These are phyloP conservation scores for Fusarium equiseti DNA, from an alignment of 2,329 filamentous ascomycete genomes.

Conservation along the genomic window DNA sequence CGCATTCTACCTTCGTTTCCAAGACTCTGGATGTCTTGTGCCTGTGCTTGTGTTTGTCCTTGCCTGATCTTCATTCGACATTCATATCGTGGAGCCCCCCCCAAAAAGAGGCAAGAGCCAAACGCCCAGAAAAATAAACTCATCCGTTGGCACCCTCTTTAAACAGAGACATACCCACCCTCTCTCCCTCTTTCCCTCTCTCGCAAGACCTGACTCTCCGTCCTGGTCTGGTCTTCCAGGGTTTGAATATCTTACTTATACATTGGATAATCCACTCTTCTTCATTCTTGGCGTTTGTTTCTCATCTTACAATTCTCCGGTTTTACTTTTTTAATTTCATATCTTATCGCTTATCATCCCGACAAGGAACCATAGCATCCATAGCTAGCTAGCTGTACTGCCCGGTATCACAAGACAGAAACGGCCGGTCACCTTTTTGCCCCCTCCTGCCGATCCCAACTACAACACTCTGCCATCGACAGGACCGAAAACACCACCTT, in stretches of 20 bases:
- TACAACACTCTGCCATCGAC: slow-evolving; percentile 2
- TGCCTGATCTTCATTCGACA: slow-evolving; percentile 10
- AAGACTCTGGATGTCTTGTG: neutral
- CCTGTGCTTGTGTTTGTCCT: slow-evolving; percentile 13
- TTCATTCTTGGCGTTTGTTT: slow-evolving; percentile 36
- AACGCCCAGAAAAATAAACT: slow-evolving; percentile 28
- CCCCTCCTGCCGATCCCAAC: slow-evolving; percentile 27
- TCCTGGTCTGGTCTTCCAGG: neutral
- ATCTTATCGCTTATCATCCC: slow-evolving; percentile 17
- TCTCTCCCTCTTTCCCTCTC: slow-evolving; percentile 19
- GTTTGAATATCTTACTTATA: slow-evolving; percentile 17
- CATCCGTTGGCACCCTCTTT: slow-evolving; percentile 16
- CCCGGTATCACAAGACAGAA: slow-evolving; percentile 17
- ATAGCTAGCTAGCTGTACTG: neutral
- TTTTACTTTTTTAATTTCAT: slow-evolving; percentile 1
- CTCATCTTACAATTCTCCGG: slow-evolving; percentile 10
- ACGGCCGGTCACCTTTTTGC: slow-evolving; percentile 4
- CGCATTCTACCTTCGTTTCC: slow-evolving; percentile 34
- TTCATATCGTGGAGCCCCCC: slow-evolving; percentile 5
- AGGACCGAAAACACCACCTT: slow-evolving; percentile 7
- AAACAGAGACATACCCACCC: slow-evolving; percentile 18
- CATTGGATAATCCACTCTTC: slow-evolving; percentile 3
- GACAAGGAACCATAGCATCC: neutral
- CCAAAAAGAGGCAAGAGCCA: slow-evolving; percentile 25
- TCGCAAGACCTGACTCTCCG: slow-evolving; percentile 1